Evolutionary conservation across 169 alveolate species (phyloP), one percentile per base, ranked within the genome.

Genomic region (Eimeria falciformis): DNA sequence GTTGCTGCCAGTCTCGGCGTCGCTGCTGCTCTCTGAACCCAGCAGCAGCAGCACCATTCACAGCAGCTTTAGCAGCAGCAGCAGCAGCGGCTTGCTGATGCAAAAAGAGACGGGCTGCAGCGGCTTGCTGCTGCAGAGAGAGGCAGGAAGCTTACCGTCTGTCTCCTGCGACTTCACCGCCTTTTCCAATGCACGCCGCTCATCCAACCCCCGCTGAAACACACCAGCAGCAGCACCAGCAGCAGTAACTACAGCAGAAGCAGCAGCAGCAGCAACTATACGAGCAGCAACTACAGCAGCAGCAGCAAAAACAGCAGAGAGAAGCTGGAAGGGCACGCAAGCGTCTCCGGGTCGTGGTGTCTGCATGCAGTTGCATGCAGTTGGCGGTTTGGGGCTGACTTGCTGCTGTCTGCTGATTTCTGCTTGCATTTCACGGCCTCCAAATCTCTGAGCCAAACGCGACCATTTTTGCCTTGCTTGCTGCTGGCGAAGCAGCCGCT

Each of bases 141-240:
- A 79, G 93, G 96, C 46, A 95, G 95, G 94, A 87, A 94, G 9
- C 93, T 86, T 77, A 85, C 86, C 93, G 83, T 73, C 82, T 45
- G 58, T 53, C 33, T 58, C 3, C 89, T 78, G 56, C 89, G 93
- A 29, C 93, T 89, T 50, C 82, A 75, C 27, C 93, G 73, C 27
- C 89, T 89, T 79, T 53, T 25, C 37, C 1, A n/a, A 50, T 5
- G 71, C 9, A 7, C 50, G 2, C 17, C 37, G 2, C 21, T 17
- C 12, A 23, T 47, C 66, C 90, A 55, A 5, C 77, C 12, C 29
- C 88, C n/a, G 53, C 83, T 18, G 3, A 27, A 17, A 12, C 33
- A 29, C 69, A 43, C 27, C 87, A 25, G 65, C 69, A 77, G 87
- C 62, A 73, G 56, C 84, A 73, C 62, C 55, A 73, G 1, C 65